Base-by-base conservation (phyloP, 2,329 filamentous ascomycete species). In the Cryphonectria japonica region DNA sequence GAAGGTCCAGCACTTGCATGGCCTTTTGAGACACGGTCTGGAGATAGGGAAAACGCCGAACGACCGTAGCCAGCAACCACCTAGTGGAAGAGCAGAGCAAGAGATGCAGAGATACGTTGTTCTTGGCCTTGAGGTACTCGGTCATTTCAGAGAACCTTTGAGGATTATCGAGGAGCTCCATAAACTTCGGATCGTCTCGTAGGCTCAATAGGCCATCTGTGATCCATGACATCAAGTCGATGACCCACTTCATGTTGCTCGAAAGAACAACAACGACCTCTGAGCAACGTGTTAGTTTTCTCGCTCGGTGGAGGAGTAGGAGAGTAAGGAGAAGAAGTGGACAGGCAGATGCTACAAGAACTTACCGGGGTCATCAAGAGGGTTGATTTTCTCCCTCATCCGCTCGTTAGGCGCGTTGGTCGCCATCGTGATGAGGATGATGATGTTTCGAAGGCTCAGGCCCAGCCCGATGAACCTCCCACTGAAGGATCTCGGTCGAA, bases 241-340 rank as follows among this genome's bases (percentile, higher is more conserved):
- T 84, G 0, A 89, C 88, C 95, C 95, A 98, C 77, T 88, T 91
- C 4, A 92, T 89, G 69, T 94, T 92, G 32, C 93, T 93, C 6
- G 91, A 87, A 14, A 97, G 83, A 61, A 91, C 88, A 57, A 90
- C 88, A 2, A 95, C 87, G 16, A 93, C 89, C 77, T 95, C 93
- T 89, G 68, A n/a, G 13, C 1, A 50, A 2, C 2, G 26, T 39
- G 37, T 68, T 63, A 62, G 39, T 41, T 16, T 59, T 16, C 7
- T 11, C 2, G 14, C 22, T 50, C 57, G 26, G 32, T 16, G 39
- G 29, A 13, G 7, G 16, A 63, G 29, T 37, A 16, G 66, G 13
- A 29, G 9, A 39, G 3, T 13, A 69, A n/a, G 7, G 19, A 63
- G 32, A 43, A 13, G 66, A 29, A 29, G 52, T 13, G 22, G 13